A percentile compares a stretch with the other conserved stretches of the same genome.
These are phyloP conservation scores for Ciborinia camelliae DNA, from an alignment of 2,329 filamentous ascomycete species.

Conservation along the genomic window DNA sequence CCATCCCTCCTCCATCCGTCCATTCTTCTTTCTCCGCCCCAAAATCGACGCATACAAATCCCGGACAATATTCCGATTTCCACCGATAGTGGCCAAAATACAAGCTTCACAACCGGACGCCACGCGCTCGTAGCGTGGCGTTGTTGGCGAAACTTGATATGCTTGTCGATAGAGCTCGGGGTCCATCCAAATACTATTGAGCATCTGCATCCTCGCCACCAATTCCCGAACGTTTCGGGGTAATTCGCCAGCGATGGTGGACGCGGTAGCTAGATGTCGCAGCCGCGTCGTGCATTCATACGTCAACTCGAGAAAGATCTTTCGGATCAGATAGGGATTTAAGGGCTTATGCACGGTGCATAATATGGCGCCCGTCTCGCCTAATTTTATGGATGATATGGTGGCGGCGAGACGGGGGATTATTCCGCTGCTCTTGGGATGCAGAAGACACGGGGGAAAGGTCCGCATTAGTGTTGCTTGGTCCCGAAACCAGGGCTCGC, in stretches of 20 bases:
- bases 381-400: conserved; percentile 4
- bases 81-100: conserved; percentile 49
- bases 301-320: conserved; percentile 43
- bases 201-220: conserved; percentile 24
- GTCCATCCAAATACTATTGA: conserved; percentile 39
- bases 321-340: conserved; percentile 44
- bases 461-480: conserved; percentile 20
- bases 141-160: conserved; percentile 38
- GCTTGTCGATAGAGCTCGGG: conserved; percentile 38
- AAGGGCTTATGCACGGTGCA: conserved; percentile 44
- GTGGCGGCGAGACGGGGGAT: conserved; percentile 21
- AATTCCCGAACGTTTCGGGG: conserved; percentile 15
- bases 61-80: conserved; percentile 41
- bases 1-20: conserved; percentile 19
- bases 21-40: conserved; percentile 37
- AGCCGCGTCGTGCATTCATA: conserved; percentile 43
- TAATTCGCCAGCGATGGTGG: background rate
- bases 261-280: conserved; percentile 5
- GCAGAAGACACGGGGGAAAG: conserved; percentile 24
- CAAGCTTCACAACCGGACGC: conserved; percentile 50
- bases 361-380: conserved; percentile 35
- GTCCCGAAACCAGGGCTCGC: conserved; percentile 20
- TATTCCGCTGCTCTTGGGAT: conserved; percentile 12
- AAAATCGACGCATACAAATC: conserved; percentile 47
- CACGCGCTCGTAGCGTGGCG: conserved; percentile 34